A percentile compares a stretch with the other conserved stretches of the same genome.
Evolutionary conservation across 306 rosid genomes (phyloP).

Genomic region (Styphnolobium japonicum): DNA sequence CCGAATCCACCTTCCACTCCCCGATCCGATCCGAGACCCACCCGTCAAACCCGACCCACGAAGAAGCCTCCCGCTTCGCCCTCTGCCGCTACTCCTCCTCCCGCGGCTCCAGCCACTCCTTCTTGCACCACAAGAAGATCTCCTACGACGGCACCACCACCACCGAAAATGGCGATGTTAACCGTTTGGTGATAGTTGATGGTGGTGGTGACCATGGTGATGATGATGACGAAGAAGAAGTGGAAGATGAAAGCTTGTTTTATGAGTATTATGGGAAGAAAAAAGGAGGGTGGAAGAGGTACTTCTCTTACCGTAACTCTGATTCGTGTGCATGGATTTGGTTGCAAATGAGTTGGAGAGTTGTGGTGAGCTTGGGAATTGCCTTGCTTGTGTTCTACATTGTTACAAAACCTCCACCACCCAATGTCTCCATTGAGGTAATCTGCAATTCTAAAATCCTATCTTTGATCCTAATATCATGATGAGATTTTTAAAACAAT

Average conservation of each 20-base stretch:
- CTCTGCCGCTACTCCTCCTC: conserved; percentile 71
- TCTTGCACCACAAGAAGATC: conserved; percentile 59
- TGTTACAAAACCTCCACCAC: conserved; percentile 78
- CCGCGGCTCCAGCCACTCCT: conserved; percentile 60
- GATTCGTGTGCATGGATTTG: conserved; percentile 74
- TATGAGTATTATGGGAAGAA: conserved; percentile 33
- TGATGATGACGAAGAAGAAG: conserved; percentile 10
- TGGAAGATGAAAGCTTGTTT: conserved; percentile 28
- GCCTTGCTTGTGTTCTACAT: conserved; percentile 86
- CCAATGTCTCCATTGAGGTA: conserved; percentile 70
- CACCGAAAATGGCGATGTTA: conserved; percentile 37
- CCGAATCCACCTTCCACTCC: conserved; percentile 52
- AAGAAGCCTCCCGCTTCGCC: conserved; percentile 37
- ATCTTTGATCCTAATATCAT: too few relatives aligned
- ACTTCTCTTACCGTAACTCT: conserved; percentile 46
- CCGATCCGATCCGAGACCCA: conserved; percentile 36
- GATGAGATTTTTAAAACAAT: too few relatives aligned
- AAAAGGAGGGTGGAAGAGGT: conserved; percentile 57
- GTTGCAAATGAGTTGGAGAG: conserved; percentile 79
- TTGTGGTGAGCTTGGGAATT: conserved; percentile 54
- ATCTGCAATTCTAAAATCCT: too few relatives aligned
- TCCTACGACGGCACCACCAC: conserved; percentile 54
- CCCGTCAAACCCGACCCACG: conserved; percentile 26
- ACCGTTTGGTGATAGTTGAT: conserved; percentile 30
- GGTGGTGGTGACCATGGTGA: background rate